A percentile compares a stretch with the other conserved stretches of the same genome.
phyloP scores from a whole-genome alignment of 495 filamentous ascomycete species.

The Ramalina intermedia region DNA sequence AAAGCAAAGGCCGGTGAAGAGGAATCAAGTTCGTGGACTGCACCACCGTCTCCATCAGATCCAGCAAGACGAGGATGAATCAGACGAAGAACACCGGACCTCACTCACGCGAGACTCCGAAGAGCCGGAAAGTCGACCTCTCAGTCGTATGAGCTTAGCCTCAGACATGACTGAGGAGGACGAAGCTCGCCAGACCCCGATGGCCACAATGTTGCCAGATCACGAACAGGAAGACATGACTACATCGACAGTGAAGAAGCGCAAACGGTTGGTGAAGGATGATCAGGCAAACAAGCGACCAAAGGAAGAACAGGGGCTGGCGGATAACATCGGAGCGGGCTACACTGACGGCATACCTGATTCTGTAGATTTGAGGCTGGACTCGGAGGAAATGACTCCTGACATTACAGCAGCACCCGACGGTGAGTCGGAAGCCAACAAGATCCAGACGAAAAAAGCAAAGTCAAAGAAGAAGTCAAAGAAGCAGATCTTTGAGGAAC shows the following conservation, averaged over 20 bases:
- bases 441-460: conserved; percentile 20
- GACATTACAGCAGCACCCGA: conserved; percentile 29
- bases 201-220: conserved; percentile 7
- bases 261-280: conserved; percentile 50
- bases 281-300: conserved; percentile 52
- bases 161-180: conserved; percentile 48
- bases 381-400: conserved; percentile 22
- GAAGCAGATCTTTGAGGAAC: conserved; percentile 57
- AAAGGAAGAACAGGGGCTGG: conserved; percentile 68
- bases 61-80: conserved; percentile 43
- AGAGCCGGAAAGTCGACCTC: conserved; percentile 66
- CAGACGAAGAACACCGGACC: conserved; percentile 41
- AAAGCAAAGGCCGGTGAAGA: conserved; percentile 37
- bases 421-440: conserved; percentile 19
- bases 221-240: conserved; percentile 23
- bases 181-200: conserved; percentile 20
- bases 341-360: conserved; percentile 20
- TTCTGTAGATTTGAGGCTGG: conserved; percentile 10
- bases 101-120: conserved; percentile 60
- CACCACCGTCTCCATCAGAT: conserved; percentile 42
- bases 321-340: conserved; percentile 41
- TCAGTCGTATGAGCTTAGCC: conserved; percentile 60
- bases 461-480: conserved; percentile 56
- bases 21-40: conserved; percentile 37
- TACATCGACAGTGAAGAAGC: conserved; percentile 42